phyloP scores from a whole-genome alignment of 805 yeast genomes.

The Dipodascopsis tothii region DNA sequence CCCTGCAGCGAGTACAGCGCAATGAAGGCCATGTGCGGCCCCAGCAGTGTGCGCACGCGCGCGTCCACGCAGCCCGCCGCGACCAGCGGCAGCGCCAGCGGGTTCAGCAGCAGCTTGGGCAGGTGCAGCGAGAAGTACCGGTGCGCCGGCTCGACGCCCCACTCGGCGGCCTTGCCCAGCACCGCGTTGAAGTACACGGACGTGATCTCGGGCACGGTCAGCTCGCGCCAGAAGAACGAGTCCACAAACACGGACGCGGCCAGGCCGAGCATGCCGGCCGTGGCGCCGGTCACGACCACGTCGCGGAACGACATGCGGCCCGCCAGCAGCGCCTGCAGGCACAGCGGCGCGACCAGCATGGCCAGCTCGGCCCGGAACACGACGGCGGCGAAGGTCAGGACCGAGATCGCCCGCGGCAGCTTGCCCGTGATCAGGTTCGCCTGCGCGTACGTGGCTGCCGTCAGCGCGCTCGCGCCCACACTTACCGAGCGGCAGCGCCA shows the following conservation, averaged over 20 bases:
- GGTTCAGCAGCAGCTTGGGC: constrained; percentile 36
- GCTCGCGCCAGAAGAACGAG: constrained; percentile 63
- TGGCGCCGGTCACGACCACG: constrained; percentile 36
- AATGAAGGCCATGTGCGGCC: constrained; percentile 51
- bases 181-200: constrained; percentile 70
- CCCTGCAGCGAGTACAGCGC: constrained; percentile 67
- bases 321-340: constrained; percentile 38
- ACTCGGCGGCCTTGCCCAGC: constrained; percentile 61
- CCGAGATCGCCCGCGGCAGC: constrained; percentile 36
- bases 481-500: constrained; percentile 65
- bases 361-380: constrained; percentile 69
- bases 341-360: constrained; percentile 42
- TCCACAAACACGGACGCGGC: constrained; percentile 49
- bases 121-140: constrained; percentile 56
- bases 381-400: constrained; percentile 55
- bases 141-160: constrained; percentile 76
- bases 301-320: constrained; percentile 41
- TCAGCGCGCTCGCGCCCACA: not conserved
- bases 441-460: constrained; percentile 7
- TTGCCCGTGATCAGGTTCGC: constrained; percentile 5
- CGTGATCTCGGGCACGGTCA: constrained; percentile 64
- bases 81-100: constrained; percentile 34
- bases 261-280: constrained; percentile 51
- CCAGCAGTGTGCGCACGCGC: constrained; percentile 32
- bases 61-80: constrained; percentile 39